Percentiles rank a stretch among this genome's conserved stretches.
Conservation (phyloP, 768 basidiomycete genomes). For the Tricholoma sp. region DNA sequence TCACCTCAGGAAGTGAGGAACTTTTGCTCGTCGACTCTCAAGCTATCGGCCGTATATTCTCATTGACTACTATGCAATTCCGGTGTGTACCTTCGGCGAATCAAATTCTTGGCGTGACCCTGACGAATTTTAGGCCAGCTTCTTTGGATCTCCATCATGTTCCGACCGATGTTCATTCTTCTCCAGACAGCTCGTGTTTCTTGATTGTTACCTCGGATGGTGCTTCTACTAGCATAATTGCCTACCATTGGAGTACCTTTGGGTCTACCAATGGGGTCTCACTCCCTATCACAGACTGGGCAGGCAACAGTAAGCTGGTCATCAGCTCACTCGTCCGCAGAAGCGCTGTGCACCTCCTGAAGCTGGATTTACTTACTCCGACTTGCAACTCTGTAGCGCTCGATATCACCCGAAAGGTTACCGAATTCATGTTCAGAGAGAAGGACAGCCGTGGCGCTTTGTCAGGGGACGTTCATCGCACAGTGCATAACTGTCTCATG, state of each 20-base stretch:
- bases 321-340: slow-evolving; percentile 44
- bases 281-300: slow-evolving; percentile 26
- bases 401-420: slow-evolving; percentile 49
- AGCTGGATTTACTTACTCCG: slow-evolving; percentile 27
- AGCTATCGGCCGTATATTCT: slow-evolving; percentile 44
- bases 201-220: slow-evolving; percentile 15
- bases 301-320: slow-evolving; percentile 15
- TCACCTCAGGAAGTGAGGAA: slow-evolving; percentile 48
- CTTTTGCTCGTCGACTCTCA: slow-evolving; percentile 42
- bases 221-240: slow-evolving; percentile 20
- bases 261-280: slow-evolving; percentile 44
- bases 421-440: slow-evolving; percentile 52
- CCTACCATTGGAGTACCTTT: slow-evolving; percentile 55
- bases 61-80: slow-evolving; percentile 47
- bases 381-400: slow-evolving; percentile 40
- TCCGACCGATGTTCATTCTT: slow-evolving; percentile 34
- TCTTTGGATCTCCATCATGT: slow-evolving; percentile 31
- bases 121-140: slow-evolving; percentile 34
- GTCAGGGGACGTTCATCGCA: slow-evolving; percentile 9
- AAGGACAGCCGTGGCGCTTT: slow-evolving; percentile 23
- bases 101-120: background rate
- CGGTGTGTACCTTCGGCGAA: slow-evolving; percentile 28
- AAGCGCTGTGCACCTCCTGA: slow-evolving; percentile 37
- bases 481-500: slow-evolving; percentile 44
- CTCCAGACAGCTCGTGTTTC: slow-evolving; percentile 54